Conservation (phyloP, 2,329 filamentous ascomycete species). For the Fusarium penzigii region DNA sequence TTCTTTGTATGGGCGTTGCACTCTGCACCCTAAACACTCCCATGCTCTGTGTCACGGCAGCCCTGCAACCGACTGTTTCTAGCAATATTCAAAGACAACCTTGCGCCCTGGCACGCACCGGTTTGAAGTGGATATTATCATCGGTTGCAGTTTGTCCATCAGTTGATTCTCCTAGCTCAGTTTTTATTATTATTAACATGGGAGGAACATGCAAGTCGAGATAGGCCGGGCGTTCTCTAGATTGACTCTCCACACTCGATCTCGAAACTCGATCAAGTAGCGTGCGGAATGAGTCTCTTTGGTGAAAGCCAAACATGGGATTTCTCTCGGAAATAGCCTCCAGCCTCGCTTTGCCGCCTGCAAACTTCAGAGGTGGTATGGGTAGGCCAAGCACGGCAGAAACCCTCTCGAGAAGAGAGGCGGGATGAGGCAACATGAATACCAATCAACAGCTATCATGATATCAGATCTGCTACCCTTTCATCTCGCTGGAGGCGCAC, state of each 20-base stretch:
- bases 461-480: background rate
- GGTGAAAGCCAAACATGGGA: background rate
- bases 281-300: background rate
- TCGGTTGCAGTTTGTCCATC: background rate
- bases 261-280: background rate
- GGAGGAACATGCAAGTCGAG: background rate
- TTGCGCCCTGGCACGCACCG: background rate
- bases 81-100: constrained; percentile 20
- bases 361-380: background rate
- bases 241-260: too few species aligned
- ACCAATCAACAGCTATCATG: background rate
- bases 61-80: constrained; percentile 27
- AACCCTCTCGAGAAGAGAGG: background rate
- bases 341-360: constrained; percentile 8
- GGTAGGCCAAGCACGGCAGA: background rate
- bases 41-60: constrained; percentile 1
- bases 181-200: background rate
- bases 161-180: background rate
- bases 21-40: constrained; percentile 11
- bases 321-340: background rate
- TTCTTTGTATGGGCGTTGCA: constrained; percentile 14
- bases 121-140: background rate
- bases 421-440: background rate
- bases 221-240: too few species aligned
- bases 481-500: background rate